Base-by-base conservation (phyloP, 169 alveolate species). In the Plasmodium inui region DNA sequence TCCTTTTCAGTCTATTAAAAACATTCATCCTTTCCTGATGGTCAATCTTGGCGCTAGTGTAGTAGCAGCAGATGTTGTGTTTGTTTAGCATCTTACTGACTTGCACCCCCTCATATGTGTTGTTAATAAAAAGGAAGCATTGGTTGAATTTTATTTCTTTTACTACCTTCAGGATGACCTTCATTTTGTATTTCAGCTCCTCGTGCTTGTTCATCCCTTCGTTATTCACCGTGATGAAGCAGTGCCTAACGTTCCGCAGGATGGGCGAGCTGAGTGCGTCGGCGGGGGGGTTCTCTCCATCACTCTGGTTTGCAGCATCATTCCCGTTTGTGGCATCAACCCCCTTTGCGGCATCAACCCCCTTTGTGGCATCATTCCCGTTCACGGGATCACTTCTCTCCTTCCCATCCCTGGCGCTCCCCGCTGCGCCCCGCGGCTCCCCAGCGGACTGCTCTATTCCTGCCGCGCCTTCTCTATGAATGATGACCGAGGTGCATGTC, bases 41-140 rank as follows among this genome's bases (percentile, higher is more conserved):
- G 30, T 95, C 95, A 83, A 82, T 44, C 82, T 95, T 95, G 6
- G 97, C 92, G 73, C 97, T 96, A 26, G 85, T 83, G 90, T 95
- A 73, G 74, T 83, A 70, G 80, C 97, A 94, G 17, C 92, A 8
- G 28, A 93, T 46, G 79, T 95, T 94, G 39, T 92, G 67, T 19
- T 93, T 57, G 32, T 89, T 81, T 82, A 96, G 94, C 94, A 88
- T 55, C 61, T 88, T 88, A 0, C 82, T 88, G 7, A 88, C 73
- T 78, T 88, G 94, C 30, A 88, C 50, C 10, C 94, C 94, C 28
- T 88, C 94, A 37, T 88, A 88, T 14, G 94, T 57, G 28, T 78
- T 88, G 46, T 88, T 88, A 22, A 88, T 88, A 34, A 88, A 88
- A 5, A 88, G 30, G 44, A 88, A 88, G 46, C 94, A 88, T 19